These are phyloP conservation scores for Starmerella kuoi DNA, from an alignment of 805 yeast species.

Conservation along the genomic window DNA sequence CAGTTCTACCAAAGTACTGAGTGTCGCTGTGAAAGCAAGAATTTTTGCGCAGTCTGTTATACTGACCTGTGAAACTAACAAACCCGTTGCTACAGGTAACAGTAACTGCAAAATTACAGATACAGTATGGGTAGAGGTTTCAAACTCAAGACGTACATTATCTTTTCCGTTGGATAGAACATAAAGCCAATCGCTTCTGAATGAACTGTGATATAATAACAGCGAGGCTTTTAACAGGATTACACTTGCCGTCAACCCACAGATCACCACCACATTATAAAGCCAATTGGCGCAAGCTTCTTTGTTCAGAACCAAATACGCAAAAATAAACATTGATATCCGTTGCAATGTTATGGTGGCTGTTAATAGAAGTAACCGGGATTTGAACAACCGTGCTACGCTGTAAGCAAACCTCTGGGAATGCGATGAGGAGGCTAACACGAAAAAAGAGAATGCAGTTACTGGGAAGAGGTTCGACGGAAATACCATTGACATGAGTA, in stretches of 20 bases:
- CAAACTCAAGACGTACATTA: constrained; percentile 13
- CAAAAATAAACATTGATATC: constrained; percentile 9
- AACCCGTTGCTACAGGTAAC: constrained; percentile 15
- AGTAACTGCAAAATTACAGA: constrained; percentile 9
- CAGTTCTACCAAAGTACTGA: constrained; percentile 17
- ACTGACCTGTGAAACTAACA: constrained; percentile 3
- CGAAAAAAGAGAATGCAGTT: constrained; percentile 15
- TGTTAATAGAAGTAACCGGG: constrained; percentile 12
- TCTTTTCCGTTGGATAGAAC: constrained; percentile 22
- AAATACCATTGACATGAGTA: constrained; percentile 15
- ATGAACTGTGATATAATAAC: constrained; percentile 12
- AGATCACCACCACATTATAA: not conserved
- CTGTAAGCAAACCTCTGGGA: constrained; percentile 1
- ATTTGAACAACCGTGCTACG: constrained; percentile 9
- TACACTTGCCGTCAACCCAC: constrained; percentile 1
- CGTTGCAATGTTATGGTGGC: constrained; percentile 8
- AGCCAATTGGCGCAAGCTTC: not conserved
- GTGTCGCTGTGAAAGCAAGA: constrained; percentile 7
- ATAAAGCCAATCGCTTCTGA: constrained; percentile 23
- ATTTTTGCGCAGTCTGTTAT: constrained; percentile 6
- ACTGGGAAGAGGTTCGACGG: constrained; percentile 11
- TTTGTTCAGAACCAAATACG: constrained; percentile 1
- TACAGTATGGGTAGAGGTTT: constrained; percentile 11
- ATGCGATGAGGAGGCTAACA: constrained; percentile 6
- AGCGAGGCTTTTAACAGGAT: constrained; percentile 10